A percentile compares a stretch with the other conserved stretches of the same genome.
These are phyloP conservation scores for Puccinellia tenuiflora DNA, from an alignment of 176 grass and related monocot genomes.

Conservation along the genomic window DNA sequence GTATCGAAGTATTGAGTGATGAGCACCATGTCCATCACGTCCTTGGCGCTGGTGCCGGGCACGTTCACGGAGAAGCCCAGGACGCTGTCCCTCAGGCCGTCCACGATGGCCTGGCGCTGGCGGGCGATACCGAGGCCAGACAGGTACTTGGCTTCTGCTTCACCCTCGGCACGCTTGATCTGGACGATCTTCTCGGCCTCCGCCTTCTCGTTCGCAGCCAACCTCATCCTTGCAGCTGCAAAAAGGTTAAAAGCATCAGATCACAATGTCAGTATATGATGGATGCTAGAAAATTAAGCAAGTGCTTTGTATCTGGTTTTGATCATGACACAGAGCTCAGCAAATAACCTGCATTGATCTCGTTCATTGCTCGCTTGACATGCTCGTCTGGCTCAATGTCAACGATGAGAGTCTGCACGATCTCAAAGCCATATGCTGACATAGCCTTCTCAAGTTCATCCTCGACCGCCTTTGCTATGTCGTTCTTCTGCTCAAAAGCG, in stretches of 20 bases:
- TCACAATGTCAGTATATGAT: not conserved
- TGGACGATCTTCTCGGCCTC: slow-evolving; percentile 93
- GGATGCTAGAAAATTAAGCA: not conserved
- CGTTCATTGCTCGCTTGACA: slow-evolving; percentile 79
- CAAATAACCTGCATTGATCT: slow-evolving; percentile 71
- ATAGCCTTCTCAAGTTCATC: slow-evolving; percentile 82
- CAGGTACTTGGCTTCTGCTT: slow-evolving; percentile 80
- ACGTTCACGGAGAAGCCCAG: slow-evolving; percentile 70
- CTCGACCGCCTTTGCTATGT: slow-evolving; percentile 76
- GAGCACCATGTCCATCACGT: slow-evolving; percentile 95
- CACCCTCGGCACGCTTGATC: slow-evolving; percentile 77
- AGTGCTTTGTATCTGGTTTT: not conserved
- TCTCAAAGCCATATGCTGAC: slow-evolving; percentile 56
- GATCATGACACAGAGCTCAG: not conserved
- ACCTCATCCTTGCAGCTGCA: slow-evolving; percentile 68
- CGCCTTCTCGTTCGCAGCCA: slow-evolving; percentile 75
- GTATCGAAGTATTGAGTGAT: slow-evolving; percentile 87
- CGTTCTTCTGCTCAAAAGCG: slow-evolving; percentile 78
- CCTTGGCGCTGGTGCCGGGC: slow-evolving; percentile 73
- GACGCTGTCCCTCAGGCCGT: slow-evolving; percentile 76
- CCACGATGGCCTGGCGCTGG: slow-evolving; percentile 77
- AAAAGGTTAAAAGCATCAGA: not conserved
- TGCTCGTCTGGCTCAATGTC: slow-evolving; percentile 85
- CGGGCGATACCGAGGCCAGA: slow-evolving; percentile 68
- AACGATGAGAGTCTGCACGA: slow-evolving; percentile 53